Base-by-base conservation (phyloP, 139 green algal species). In the Chlorella ohadii region DNA sequence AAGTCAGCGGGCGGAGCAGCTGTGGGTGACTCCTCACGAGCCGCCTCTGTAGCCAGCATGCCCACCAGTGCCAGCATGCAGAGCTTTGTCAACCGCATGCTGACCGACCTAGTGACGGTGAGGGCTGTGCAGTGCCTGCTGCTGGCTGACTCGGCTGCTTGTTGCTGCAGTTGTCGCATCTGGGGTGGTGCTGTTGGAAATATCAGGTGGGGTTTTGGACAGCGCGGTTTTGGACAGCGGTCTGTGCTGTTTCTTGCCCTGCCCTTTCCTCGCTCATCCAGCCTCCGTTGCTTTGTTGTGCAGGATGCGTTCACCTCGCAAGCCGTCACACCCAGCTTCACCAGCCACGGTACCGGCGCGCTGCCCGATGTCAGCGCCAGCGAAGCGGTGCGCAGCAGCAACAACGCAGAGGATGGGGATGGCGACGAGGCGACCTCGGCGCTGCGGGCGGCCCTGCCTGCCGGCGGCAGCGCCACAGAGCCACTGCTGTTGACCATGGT, bases 21-120 rank as follows among this genome's bases (percentile, higher is more conserved):
- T 6, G 23, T 5, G 31, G 55, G 55, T 0, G 74, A 67, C 27
- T 3, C 55, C 0, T 36, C 51, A 0, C 55, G 55, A 3, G 74
- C 55, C 55, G 19, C 33, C 23, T 81, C 55, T 38, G 15, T 57
- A 25, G 27, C 61, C 41, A 79, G 79, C 79, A 78, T 78, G 66
- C 47, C 59, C 19, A 59, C 79, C 4, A 31, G 34, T 12, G 68
- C 61, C 79, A 70, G 66, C 79, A 78, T 84, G 79, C 56, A 56
- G 27, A 80, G 72, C 73, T 78, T 87, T 20, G 83, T 90, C 36
- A 87, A 86, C 75, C 51, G 55, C 65, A 85, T 90, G 86, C 51
- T 90, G 63, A 51, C 31, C 23, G 86, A 87, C 79, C 72, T 85
- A 9, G 76, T 90, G 36, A 31, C 86, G 71, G 84, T 84, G 44